A percentile compares a stretch with the other conserved stretches of the same genome.
These are phyloP conservation scores for Aureobasidium melanogenum DNA, from an alignment of 2,329 filamentous ascomycete genomes.

Conservation along the genomic window DNA sequence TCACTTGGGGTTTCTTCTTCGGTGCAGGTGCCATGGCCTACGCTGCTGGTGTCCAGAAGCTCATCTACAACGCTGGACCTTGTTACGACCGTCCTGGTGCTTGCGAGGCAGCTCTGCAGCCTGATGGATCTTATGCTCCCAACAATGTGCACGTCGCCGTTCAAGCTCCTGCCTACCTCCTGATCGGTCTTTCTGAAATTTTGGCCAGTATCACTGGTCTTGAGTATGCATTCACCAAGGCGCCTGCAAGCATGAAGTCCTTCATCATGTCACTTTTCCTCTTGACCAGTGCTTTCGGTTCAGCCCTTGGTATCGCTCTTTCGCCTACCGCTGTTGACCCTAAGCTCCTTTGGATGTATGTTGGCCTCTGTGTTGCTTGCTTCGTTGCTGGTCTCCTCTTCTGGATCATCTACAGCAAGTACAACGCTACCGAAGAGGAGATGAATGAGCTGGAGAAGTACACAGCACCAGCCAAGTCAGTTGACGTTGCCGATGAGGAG, in stretches of 20 bases:
- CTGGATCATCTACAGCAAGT: constrained; percentile 26
- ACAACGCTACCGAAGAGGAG: constrained; percentile 41
- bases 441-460: constrained; percentile 39
- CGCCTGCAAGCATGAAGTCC: constrained; percentile 38
- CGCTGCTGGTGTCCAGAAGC: constrained; percentile 48
- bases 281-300: constrained; percentile 50
- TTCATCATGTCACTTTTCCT: constrained; percentile 50
- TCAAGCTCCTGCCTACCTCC: constrained; percentile 37
- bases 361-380: constrained; percentile 19
- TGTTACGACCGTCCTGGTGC: constrained; percentile 40
- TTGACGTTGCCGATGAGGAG: background rate
- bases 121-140: constrained; percentile 25
- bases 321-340: constrained; percentile 55
- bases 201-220: constrained; percentile 40
- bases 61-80: constrained; percentile 45
- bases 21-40: constrained; percentile 46
- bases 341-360: constrained; percentile 53
- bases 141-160: constrained; percentile 38
- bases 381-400: constrained; percentile 19
- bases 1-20: constrained; percentile 45
- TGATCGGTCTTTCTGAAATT: constrained; percentile 38
- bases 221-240: constrained; percentile 40
- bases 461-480: background rate
- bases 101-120: constrained; percentile 28
- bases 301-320: constrained; percentile 53